Evolutionary conservation across 2,329 filamentous ascomycete species (phyloP).

Genomic region (Clathrospora elynae): DNA sequence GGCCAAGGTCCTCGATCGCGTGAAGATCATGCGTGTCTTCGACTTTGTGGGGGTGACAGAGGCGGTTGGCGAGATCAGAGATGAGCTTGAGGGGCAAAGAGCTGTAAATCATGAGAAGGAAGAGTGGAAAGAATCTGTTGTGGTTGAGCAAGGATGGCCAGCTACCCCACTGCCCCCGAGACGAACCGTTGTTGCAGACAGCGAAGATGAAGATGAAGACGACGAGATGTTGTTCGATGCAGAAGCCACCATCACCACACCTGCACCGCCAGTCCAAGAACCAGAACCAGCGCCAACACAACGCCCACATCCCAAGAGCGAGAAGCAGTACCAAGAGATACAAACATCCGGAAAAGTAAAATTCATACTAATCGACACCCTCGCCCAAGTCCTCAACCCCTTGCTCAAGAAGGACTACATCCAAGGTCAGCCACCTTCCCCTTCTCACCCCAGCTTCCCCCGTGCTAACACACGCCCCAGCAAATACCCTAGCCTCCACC

Average conservation of each 20-base stretch:
- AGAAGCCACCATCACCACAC: background rate
- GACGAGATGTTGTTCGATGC: constrained; percentile 50
- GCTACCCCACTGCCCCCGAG: too few relatives aligned
- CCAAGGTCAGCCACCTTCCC: constrained; percentile 34
- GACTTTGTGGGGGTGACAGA: constrained; percentile 56
- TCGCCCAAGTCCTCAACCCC: constrained; percentile 47
- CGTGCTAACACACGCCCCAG: constrained; percentile 22
- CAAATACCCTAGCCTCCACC: constrained; percentile 49
- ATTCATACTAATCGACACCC: constrained; percentile 50
- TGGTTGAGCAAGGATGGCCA: too few relatives aligned
- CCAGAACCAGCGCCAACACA: background rate
- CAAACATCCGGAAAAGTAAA: background rate
- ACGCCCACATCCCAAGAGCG: background rate
- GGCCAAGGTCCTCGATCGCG: constrained; percentile 48
- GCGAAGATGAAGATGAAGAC: constrained; percentile 43
- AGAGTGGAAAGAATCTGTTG: background rate
- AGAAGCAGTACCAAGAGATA: background rate
- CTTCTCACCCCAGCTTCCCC: constrained; percentile 28
- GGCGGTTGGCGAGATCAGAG: constrained; percentile 52
- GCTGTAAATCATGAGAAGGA: background rate
- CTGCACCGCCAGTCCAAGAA: background rate
- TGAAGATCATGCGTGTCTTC: constrained; percentile 58
- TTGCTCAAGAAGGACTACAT: constrained; percentile 47
- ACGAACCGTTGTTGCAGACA: constrained; percentile 41
- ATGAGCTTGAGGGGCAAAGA: constrained; percentile 34